These are phyloP conservation scores for Xylaria sp. DNA, from an alignment of 2,329 filamentous ascomycete species.

Conservation along the genomic window DNA sequence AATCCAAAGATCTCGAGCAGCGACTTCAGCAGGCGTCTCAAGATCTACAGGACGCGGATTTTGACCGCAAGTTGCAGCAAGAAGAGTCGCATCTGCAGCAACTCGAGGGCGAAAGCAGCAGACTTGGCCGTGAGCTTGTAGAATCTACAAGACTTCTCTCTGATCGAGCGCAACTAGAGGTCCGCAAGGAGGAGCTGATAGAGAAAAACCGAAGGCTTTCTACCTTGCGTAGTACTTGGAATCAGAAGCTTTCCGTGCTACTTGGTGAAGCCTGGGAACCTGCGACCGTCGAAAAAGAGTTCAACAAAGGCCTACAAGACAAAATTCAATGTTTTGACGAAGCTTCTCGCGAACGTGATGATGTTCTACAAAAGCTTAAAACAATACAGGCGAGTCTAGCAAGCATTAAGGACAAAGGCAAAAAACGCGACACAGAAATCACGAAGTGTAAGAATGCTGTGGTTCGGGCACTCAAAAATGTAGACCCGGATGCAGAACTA, in stretches of 20 bases:
- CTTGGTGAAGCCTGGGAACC: constrained; percentile 76
- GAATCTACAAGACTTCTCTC: constrained; percentile 84
- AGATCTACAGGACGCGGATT: constrained; percentile 71
- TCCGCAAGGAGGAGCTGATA: constrained; percentile 81
- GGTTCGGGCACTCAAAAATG: constrained; percentile 58
- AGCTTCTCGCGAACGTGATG: constrained; percentile 76
- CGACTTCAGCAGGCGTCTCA: constrained; percentile 71
- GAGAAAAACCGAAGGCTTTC: constrained; percentile 79
- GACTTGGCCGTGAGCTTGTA: constrained; percentile 81
- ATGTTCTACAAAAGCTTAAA: constrained; percentile 76
- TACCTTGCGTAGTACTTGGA: constrained; percentile 80
- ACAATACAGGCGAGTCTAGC: constrained; percentile 80
- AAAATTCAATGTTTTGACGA: constrained; percentile 70
- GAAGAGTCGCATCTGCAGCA: constrained; percentile 73
- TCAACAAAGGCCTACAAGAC: constrained; percentile 69
- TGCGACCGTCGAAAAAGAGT: constrained; percentile 75
- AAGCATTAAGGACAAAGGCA: constrained; percentile 70
- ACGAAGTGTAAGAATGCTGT: constrained; percentile 69
- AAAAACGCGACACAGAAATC: constrained; percentile 71
- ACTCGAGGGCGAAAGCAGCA: constrained; percentile 77
- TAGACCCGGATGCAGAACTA: constrained; percentile 55
- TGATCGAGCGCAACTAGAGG: constrained; percentile 85
- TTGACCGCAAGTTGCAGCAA: constrained; percentile 76
- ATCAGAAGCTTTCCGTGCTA: constrained; percentile 72
- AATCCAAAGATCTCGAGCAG: constrained; percentile 74